Conservation (phyloP, 306 rosid species). For the Rubus idaeus region DNA sequence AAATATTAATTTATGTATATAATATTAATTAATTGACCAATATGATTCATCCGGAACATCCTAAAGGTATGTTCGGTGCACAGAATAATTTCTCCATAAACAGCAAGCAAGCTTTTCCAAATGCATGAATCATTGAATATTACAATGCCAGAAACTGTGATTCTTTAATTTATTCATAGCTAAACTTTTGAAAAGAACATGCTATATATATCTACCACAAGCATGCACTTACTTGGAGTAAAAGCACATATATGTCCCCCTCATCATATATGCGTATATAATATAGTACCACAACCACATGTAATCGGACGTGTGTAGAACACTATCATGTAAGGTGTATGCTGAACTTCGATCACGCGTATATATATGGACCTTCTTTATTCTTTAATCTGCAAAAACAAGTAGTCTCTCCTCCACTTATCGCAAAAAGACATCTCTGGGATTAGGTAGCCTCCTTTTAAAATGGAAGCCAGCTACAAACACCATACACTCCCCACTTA, state of each 20-base stretch:
- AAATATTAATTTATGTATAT: too few relatives aligned
- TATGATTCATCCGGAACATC: too few relatives aligned
- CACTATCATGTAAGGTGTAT: not conserved
- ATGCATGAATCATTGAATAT: too few relatives aligned
- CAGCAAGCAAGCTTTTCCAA: not conserved
- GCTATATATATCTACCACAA: not conserved
- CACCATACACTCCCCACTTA: slow-evolving; percentile 12
- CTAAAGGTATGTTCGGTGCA: too few relatives aligned
- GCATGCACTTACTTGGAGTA: not conserved
- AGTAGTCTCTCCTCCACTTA: slow-evolving; percentile 6
- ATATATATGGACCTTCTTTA: not conserved
- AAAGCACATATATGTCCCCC: not conserved
- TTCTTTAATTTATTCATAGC: not conserved
- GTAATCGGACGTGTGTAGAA: not conserved
- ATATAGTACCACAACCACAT: slow-evolving; percentile 13
- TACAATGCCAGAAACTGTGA: not conserved
- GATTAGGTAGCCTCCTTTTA: slow-evolving; percentile 13
- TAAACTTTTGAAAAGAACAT: not conserved
- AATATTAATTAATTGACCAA: too few relatives aligned
- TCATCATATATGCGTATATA: not conserved
- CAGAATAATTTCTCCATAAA: too few relatives aligned
- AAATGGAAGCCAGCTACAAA: slow-evolving; percentile 7
- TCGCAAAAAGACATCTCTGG: not conserved
- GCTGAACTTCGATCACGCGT: slow-evolving; percentile 1
- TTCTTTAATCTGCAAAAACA: not conserved